Conservation (phyloP, 176 grass and related monocot genomes). For the Musa troglodytarum region DNA sequence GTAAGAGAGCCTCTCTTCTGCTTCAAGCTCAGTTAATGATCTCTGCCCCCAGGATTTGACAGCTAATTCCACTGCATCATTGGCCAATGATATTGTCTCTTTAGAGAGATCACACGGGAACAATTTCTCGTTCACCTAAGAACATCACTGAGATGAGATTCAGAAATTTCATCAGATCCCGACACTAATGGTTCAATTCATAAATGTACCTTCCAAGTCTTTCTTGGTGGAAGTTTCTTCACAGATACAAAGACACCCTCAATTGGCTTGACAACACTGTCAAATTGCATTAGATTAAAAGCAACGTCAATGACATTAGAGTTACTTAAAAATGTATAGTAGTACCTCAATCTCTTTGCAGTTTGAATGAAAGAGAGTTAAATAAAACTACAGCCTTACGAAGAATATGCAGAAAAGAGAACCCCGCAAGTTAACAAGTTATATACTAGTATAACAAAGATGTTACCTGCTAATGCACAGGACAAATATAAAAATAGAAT, state of each 20-base stretch:
- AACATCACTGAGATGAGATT: slow-evolving; percentile 9
- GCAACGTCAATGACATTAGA: not conserved
- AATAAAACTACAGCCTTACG: slow-evolving; percentile 15
- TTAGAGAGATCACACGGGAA: slow-evolving; percentile 87
- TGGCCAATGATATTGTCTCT: slow-evolving; percentile 57
- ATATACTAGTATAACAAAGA: not conserved
- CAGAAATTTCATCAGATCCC: slow-evolving; percentile 12
- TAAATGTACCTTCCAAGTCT: slow-evolving; percentile 80
- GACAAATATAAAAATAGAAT: not conserved
- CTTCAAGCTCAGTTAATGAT: slow-evolving; percentile 84
- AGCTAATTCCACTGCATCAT: slow-evolving; percentile 81
- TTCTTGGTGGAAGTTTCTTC: slow-evolving; percentile 70
- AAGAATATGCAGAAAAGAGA: not conserved
- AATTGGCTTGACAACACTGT: slow-evolving; percentile 72
- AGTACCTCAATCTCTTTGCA: not conserved
- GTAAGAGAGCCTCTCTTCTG: slow-evolving; percentile 85
- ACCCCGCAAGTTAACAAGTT: not conserved
- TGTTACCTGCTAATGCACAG: not conserved
- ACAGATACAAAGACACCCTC: slow-evolving; percentile 55
- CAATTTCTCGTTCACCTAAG: slow-evolving; percentile 80
- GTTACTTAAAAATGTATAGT: not conserved
- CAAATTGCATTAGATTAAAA: slow-evolving; percentile 14
- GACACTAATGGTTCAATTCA: not conserved
- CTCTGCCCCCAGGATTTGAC: slow-evolving; percentile 82
- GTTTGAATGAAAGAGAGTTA: not conserved